These are phyloP conservation scores for Exutisphaerella laricina DNA, from an alignment of 2,329 filamentous ascomycete species.

Conservation along the genomic window DNA sequence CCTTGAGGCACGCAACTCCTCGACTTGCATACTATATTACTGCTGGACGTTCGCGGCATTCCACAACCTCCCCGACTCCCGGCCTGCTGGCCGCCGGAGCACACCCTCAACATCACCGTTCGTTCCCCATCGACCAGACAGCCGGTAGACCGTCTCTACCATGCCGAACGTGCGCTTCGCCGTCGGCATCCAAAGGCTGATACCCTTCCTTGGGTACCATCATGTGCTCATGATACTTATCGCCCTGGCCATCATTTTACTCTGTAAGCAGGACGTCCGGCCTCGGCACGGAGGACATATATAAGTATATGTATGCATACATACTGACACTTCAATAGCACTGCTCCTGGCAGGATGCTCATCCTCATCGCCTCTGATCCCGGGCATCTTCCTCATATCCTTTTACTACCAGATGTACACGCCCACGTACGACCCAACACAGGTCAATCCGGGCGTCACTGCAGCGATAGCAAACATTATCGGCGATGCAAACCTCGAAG, in stretches of 20 bases:
- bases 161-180: constrained; percentile 49
- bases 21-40: too few relatives aligned
- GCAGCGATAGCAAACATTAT: constrained; percentile 86
- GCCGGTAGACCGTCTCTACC: constrained; percentile 32
- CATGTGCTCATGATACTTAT: constrained; percentile 98
- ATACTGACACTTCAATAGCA: constrained; percentile 49
- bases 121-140: constrained; percentile 26
- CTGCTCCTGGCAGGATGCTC: constrained; percentile 92
- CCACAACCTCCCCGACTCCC: constrained; percentile 21
- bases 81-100: constrained; percentile 23
- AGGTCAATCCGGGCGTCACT: constrained; percentile 84
- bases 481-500: constrained; percentile 74
- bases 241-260: constrained; percentile 83
- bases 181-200: constrained; percentile 50
- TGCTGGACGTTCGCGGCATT: too few relatives aligned
- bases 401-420: constrained; percentile 90
- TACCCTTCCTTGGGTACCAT: constrained; percentile 62
- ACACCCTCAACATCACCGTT: constrained; percentile 4
- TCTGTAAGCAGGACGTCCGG: constrained; percentile 60
- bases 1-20: constrained; percentile 3
- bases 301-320: too few relatives aligned
- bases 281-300: not conserved
- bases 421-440: constrained; percentile 73
- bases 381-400: constrained; percentile 95
- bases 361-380: constrained; percentile 90